A percentile compares a stretch with the other conserved stretches of the same genome.
phyloP scores from a whole-genome alignment of 192 early-diverging fungal genomes.

The Coemansia asiatica region DNA sequence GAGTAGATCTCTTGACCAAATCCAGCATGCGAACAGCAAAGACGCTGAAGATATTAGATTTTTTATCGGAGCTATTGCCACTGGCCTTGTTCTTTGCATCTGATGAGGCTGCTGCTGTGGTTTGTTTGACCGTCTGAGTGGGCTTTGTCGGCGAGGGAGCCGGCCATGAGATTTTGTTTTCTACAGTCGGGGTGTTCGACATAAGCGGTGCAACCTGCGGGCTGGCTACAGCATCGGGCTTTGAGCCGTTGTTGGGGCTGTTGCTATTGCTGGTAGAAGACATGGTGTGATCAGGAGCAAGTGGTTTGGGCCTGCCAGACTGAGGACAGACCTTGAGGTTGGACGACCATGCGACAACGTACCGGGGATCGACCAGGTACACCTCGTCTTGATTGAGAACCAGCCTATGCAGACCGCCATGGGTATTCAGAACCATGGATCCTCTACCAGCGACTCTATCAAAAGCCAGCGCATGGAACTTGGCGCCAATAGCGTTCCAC shows the following conservation, averaged over 20 bases:
- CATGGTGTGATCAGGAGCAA: not conserved
- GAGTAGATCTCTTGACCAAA: constrained; percentile 1
- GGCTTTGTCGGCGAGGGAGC: constrained; percentile 33
- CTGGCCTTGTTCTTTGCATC: not conserved
- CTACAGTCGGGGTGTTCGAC: constrained; percentile 21
- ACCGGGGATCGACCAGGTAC: constrained; percentile 71
- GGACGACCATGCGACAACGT: constrained; percentile 45
- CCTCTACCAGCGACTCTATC: constrained; percentile 68
- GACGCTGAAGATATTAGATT: not conserved
- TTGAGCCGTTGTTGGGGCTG: not conserved
- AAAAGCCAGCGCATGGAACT: constrained; percentile 59
- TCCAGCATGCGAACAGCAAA: not conserved
- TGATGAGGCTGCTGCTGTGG: not conserved
- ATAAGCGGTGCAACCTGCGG: constrained; percentile 22
- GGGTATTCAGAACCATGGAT: constrained; percentile 63
- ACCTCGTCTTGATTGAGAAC: constrained; percentile 67
- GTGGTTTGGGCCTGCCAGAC: constrained; percentile 23
- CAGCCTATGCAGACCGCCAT: constrained; percentile 69
- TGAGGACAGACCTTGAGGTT: constrained; percentile 22
- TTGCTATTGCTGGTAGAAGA: not conserved
- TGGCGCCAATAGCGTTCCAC: constrained; percentile 37
- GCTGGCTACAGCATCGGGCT: not conserved
- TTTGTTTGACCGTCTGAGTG: constrained; percentile 15
- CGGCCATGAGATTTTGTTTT: constrained; percentile 29
- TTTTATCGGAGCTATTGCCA: not conserved